A percentile compares a stretch with the other conserved stretches of the same genome.
Conservation (phyloP, 2,329 filamentous ascomycete genomes). For the Exophiala viscosa region DNA sequence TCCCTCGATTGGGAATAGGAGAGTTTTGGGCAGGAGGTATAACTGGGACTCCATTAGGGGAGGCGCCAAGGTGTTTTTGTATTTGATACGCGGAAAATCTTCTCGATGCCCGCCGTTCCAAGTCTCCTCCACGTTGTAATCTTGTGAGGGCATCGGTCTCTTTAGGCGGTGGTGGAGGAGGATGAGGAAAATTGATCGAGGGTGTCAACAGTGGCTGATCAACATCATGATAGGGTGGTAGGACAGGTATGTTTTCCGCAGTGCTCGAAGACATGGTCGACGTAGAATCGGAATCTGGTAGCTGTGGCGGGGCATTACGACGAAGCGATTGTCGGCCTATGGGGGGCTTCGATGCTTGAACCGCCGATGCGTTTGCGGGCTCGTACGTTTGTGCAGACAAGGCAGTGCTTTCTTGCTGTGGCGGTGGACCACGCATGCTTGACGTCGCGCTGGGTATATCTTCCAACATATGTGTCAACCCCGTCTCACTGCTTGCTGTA, state of each 20-base stretch:
- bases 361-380: slow-evolving; percentile 4
- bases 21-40: slow-evolving; percentile 68
- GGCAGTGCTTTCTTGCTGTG: slow-evolving; percentile 3
- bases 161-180: slow-evolving; percentile 74
- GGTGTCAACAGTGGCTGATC: slow-evolving; percentile 35
- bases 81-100: slow-evolving; percentile 97
- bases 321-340: slow-evolving; percentile 18
- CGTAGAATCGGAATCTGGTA: slow-evolving; percentile 25
- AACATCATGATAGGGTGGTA: slow-evolving; percentile 68
- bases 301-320: slow-evolving; percentile 14
- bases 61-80: slow-evolving; percentile 81
- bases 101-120: slow-evolving; percentile 87
- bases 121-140: slow-evolving; percentile 82
- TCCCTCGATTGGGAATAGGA: slow-evolving; percentile 78
- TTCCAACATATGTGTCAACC: slow-evolving; percentile 42
- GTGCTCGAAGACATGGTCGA: slow-evolving; percentile 70
- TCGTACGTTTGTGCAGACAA: slow-evolving; percentile 1
- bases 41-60: slow-evolving; percentile 77
- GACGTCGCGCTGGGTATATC: slow-evolving; percentile 28
- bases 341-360: background rate
- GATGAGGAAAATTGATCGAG: slow-evolving; percentile 60
- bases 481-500: slow-evolving; percentile 41
- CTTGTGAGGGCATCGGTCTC: slow-evolving; percentile 87
- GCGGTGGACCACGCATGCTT: slow-evolving; percentile 14
- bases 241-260: slow-evolving; percentile 71